phyloP scores from a whole-genome alignment of 768 basidiomycete species.

The Leccinum arenicola region DNA sequence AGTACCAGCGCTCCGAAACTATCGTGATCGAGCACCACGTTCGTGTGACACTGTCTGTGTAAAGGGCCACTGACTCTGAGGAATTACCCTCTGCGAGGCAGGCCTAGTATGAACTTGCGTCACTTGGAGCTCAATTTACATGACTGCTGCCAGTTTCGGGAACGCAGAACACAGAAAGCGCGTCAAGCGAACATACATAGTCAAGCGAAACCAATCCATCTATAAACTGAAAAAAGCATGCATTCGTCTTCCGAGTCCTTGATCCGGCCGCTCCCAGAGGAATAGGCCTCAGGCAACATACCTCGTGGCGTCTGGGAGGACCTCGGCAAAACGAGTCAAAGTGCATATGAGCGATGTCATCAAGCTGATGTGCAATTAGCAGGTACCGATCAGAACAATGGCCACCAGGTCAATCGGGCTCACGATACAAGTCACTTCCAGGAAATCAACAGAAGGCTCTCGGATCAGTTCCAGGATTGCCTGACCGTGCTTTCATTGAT shows the following conservation, averaged over 20 bases:
- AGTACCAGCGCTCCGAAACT: neutral
- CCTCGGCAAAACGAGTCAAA: constrained; percentile 13
- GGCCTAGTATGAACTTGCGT: neutral
- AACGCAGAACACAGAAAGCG: neutral
- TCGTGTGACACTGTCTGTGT: neutral
- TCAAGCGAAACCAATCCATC: neutral
- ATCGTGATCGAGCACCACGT: neutral
- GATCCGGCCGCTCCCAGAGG: constrained; percentile 15
- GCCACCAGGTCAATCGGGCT: neutral
- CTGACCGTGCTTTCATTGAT: constrained; percentile 9
- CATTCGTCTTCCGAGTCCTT: neutral
- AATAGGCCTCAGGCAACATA: constrained; percentile 6
- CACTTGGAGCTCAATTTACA: neutral
- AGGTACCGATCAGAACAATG: constrained; percentile 3
- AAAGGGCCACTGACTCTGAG: neutral
- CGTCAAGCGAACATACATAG: neutral
- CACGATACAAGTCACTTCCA: neutral
- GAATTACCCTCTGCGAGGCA: neutral
- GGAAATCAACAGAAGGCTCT: constrained; percentile 2
- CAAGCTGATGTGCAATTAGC: neutral
- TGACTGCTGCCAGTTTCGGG: neutral
- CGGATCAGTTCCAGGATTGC: constrained; percentile 15
- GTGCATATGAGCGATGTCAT: constrained; percentile 5
- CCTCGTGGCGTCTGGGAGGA: neutral
- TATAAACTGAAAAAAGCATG: neutral